Base-by-base conservation (phyloP, 495 filamentous ascomycete species). In the Pyrenopolyporus hunteri region DNA sequence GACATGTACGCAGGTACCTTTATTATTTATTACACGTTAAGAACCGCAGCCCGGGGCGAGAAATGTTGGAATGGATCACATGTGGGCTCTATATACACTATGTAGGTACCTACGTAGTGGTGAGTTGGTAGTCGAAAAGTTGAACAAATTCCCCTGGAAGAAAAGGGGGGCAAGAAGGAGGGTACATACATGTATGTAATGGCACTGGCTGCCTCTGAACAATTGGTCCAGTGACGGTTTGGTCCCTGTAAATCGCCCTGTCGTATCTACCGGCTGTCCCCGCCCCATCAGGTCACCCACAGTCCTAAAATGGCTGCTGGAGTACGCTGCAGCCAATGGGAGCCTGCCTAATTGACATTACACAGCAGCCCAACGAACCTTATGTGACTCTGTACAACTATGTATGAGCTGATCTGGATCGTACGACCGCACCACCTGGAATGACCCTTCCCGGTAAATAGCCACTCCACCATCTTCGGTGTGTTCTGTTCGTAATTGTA, bases 321-420 rank as follows among this genome's bases (percentile, higher is more conserved):
- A 3, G 1, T 32, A 19, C 9, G 2, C 13, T 22, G 0, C 8
- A 22, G 7, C 63, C 46, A 66, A 66, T 66, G 20, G 57, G 8
- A 16, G 23, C 6, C 10, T 10, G 6, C 6, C 22, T 47, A 57
- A 61, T 61, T 26, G 29, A 31, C 39, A 66, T 66, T 66, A 66
- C 63, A 31, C 50, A 66, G 50, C 63, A 66, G 11, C 4, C 16
- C 37, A 56, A 42, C 35, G 50, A 57, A 47, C 44, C 44, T 53
- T 66, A 48, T 28, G 63, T 57, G 51, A 59, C 56, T 43, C 22
- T 65, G 46, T 28, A 42, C 44, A 31, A 49, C 29, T 25, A 29
- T 60, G 37, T 13, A 32, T 66, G 63, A 57, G 57, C 63, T 66
- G 63, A 66, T 66, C 46, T 17, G 32, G 56, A 66, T 66, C 63